phyloP scores from a whole-genome alignment of 768 basidiomycete genomes.

The Macrocybe gigantea region DNA sequence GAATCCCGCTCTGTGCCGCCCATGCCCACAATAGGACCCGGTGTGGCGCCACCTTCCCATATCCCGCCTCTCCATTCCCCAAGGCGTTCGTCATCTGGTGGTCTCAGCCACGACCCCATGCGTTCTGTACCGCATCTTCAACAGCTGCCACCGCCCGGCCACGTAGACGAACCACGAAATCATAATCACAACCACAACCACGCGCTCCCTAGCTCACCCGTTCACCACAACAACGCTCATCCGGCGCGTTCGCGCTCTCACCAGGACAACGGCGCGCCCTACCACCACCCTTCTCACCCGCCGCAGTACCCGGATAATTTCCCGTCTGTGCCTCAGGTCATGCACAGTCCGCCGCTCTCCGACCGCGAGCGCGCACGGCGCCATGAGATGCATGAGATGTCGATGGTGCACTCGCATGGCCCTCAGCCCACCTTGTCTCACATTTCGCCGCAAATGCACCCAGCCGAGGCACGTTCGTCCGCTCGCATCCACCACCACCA shows the following conservation, averaged over 20 bases:
- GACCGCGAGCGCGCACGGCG: constrained; percentile 43
- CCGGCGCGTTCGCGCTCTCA: constrained; percentile 47
- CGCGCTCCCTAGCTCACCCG: constrained; percentile 32
- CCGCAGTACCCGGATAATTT: constrained; percentile 44
- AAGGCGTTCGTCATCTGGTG: constrained; percentile 31
- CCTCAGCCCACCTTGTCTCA: constrained; percentile 11
- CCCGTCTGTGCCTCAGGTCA: constrained; percentile 36
- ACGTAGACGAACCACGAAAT: constrained; percentile 7
- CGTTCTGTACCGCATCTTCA: constrained; percentile 34
- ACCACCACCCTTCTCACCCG: constrained; percentile 27
- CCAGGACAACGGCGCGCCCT: constrained; percentile 22
- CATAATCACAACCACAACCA: constrained; percentile 25
- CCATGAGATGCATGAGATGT: constrained; percentile 39
- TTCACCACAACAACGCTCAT: constrained; percentile 38
- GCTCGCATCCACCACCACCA: constrained; percentile 58
- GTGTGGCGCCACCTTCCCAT: constrained; percentile 31
- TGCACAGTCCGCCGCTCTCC: constrained; percentile 46
- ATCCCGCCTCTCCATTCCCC: constrained; percentile 33
- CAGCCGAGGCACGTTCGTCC: constrained; percentile 29
- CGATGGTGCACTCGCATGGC: constrained; percentile 22
- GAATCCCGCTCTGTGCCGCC: constrained; percentile 45
- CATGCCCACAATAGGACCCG: constrained; percentile 42
- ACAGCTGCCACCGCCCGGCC: constrained; percentile 30
- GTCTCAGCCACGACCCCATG: constrained; percentile 30
- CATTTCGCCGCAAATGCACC: constrained; percentile 28